A percentile compares a stretch with the other conserved stretches of the same genome.
phyloP scores from a whole-genome alignment of 2,329 filamentous ascomycete genomes.

The Pseudofabraea citricarpa region DNA sequence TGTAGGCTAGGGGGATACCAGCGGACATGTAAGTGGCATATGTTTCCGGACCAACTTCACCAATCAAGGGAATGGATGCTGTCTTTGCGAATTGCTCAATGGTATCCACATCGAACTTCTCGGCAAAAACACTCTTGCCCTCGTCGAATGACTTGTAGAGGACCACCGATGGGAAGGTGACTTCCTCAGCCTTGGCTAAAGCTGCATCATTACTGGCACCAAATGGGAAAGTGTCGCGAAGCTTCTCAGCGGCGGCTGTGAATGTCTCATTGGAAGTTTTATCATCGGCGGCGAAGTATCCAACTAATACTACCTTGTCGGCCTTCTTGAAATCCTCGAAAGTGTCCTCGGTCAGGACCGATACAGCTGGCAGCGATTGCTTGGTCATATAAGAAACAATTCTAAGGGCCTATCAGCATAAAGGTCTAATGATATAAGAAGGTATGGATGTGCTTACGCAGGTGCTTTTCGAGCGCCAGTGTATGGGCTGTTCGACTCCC shows the following conservation, averaged over 20 bases:
- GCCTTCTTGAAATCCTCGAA: slow-evolving; percentile 95
- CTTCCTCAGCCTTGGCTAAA: slow-evolving; percentile 84
- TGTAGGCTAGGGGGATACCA: slow-evolving; percentile 90
- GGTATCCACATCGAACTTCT: slow-evolving; percentile 75
- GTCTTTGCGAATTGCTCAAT: slow-evolving; percentile 82
- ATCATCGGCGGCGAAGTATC: slow-evolving; percentile 74
- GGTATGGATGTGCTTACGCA: slow-evolving; percentile 43
- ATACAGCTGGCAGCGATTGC: slow-evolving; percentile 92
- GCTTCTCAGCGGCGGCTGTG: slow-evolving; percentile 60
- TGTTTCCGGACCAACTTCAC: slow-evolving; percentile 94
- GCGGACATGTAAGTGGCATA: slow-evolving; percentile 93
- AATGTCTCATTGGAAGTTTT: slow-evolving; percentile 88
- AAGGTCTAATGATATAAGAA: not conserved
- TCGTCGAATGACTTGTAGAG: slow-evolving; percentile 98
- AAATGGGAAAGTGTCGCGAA: slow-evolving; percentile 90
- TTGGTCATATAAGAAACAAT: slow-evolving; percentile 93
- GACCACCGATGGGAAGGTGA: slow-evolving; percentile 80
- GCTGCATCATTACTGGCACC: slow-evolving; percentile 78
- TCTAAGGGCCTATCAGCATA: slow-evolving; percentile 28
- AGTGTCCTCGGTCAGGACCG: slow-evolving; percentile 72
- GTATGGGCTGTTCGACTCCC: slow-evolving; percentile 78
- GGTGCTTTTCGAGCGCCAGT: slow-evolving; percentile 83
- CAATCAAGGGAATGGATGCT: slow-evolving; percentile 82
- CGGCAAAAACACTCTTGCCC: slow-evolving; percentile 80
- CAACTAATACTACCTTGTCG: slow-evolving; percentile 93